Evolutionary conservation across 345 rosid species (phyloP), one percentile per base, ranked within the genome.

Genomic region (Geranium brycei): DNA sequence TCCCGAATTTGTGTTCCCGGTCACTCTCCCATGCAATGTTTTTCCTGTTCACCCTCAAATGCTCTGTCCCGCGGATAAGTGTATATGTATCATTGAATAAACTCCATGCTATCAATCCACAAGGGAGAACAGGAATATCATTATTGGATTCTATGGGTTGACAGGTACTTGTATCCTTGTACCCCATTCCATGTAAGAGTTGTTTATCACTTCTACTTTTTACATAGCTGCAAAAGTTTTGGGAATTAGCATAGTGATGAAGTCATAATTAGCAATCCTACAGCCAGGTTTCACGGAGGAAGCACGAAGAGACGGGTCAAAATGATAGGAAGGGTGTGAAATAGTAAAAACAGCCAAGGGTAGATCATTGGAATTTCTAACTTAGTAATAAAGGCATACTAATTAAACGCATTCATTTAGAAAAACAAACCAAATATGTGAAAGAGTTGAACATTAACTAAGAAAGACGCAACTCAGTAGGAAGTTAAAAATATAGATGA

Each of bases 81-180:
- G 65, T 67, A 58, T 80, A 89, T 16, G 93, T 83, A 67, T 89
- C 96, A 62, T 89, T 89, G 79, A 89, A 89, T 73, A 89, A 79
- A 82, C 96, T 86, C 96, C 96, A 89, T 12, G 96, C 86, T 58
- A 85, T 74, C 67, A 89, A 72, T 70, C 96, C 96, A 65, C 96
- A 89, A 66, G 93, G 96, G 66, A 87, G 81, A 62, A 89, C 76
- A 4, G 87, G 89, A 17, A 70, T 77, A 64, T 81, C 86, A 69
- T 87, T 78, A 62, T 73, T 65, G 65, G 64, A 82, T 75, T 83
- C 81, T 70, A 77, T 80, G 5, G 93, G 93, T 72, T 82, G 78
- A 75, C 96, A 89, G 59, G 89, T 72, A 75, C 89, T 79, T 51
- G 89, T 79, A 38, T 66, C 77, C 31, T 72, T 71, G 65, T 69